Base-by-base conservation (phyloP, 163 green algal genomes). In the Trebouxia gelatinosa region DNA sequence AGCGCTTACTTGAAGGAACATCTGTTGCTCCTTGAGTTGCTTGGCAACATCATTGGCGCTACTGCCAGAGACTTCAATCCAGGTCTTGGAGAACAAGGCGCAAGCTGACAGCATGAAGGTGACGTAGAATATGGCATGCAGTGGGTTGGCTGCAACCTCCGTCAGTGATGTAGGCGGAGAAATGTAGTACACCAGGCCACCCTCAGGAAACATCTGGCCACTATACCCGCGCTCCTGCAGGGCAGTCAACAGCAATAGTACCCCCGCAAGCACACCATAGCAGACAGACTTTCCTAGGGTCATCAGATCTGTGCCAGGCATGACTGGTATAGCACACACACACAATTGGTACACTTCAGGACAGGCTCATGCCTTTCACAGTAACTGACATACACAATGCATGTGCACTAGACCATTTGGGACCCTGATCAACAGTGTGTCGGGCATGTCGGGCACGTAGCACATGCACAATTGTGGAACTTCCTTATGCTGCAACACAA, bases 41-140 rank as follows among this genome's bases (percentile, higher is more conserved):
- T 97, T 97, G 43, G 96, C 96, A 6, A 99, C 96, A 78, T 99
- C 96, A 70, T 81, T 87, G 31, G 95, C 94, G 50, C 86, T 95
- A 59, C 93, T 96, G 54, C 96, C 96, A 0, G 91, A 97, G n/a
- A 99, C 94, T 89, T 99, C 96, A 81, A 99, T 99, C 96, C 96
- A 99, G 40, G 94, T 98, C 90, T 99, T 98, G 82, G 95, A 99
- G 88, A 99, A 99, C 32, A 99, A 86, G 4, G 96, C 96, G 85
- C 96, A 99, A 7, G 95, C 95, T 23, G 91, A 91, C 37, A 99
- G 92, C 96, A 99, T 98, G 91, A 99, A 99, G 48, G 86, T 85
- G n/a, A 98, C 85, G 84, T 99, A 99, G 86, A 99, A 97, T 3
- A 98, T 39, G 2, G 95, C 94, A 84, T 99, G 96, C 81, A 99